These are phyloP conservation scores for Trifolium fragiferum DNA, from an alignment of 306 rosid genomes.

Conservation along the genomic window DNA sequence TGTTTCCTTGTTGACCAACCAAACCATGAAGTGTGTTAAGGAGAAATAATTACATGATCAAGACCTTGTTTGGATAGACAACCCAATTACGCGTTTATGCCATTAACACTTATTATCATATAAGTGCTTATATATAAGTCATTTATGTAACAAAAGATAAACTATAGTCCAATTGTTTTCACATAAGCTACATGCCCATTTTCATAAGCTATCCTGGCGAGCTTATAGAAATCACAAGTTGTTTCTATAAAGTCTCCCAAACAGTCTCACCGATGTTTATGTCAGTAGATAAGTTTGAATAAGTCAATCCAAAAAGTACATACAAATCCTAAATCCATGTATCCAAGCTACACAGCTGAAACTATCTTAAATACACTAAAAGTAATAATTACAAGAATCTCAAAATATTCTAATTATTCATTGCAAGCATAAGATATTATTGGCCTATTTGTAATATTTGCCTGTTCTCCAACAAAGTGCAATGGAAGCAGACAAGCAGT, in stretches of 20 bases:
- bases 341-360: neutral
- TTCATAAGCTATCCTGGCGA: neutral
- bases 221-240: neutral
- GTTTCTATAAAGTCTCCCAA: too few species aligned
- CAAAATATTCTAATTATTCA: too few species aligned
- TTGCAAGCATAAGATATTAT: neutral
- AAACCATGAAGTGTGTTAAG: neutral
- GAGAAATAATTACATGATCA: neutral
- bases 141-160: neutral
- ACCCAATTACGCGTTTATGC: neutral
- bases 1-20: conserved; percentile 6
- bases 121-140: neutral
- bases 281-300: too few species aligned
- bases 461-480: neutral
- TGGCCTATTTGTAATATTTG: conserved; percentile 2
- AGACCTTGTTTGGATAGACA: neutral
- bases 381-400: neutral
- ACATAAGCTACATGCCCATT: neutral
- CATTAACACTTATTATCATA: too few species aligned
- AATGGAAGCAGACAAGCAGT: neutral
- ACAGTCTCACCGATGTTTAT: too few species aligned
- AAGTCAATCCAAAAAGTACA: too few species aligned
- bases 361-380: conserved; percentile 2
- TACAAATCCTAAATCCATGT: neutral
- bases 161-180: neutral